Evolutionary conservation across 2,329 filamentous ascomycete genomes (phyloP).

Genomic region (Bipolaris oryzae): DNA sequence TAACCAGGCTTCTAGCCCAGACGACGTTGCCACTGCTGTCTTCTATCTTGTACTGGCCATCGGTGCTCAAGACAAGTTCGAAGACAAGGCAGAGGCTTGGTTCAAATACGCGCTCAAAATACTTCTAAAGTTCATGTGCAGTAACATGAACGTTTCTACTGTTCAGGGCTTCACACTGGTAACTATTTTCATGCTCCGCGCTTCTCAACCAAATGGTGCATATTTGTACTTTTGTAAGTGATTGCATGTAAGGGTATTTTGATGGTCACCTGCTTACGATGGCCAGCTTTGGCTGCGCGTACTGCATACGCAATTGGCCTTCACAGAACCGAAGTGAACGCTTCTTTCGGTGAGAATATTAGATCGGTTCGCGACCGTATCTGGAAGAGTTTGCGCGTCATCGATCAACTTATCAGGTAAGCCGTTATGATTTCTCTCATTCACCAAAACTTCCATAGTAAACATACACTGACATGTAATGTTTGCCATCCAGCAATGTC

Average conservation of each 20-base stretch:
- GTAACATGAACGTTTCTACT: constrained; percentile 57
- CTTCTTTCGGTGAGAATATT: constrained; percentile 54
- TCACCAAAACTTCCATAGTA: not conserved
- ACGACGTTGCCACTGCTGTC: constrained; percentile 55
- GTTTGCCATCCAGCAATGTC: constrained; percentile 48
- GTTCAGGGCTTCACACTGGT: constrained; percentile 60
- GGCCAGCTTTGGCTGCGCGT: constrained; percentile 53
- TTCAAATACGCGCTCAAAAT: constrained; percentile 55
- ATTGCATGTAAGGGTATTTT: not conserved
- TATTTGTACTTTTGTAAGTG: constrained; percentile 56
- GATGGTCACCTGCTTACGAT: not conserved
- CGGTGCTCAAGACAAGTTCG: constrained; percentile 53
- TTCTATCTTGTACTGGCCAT: constrained; percentile 60
- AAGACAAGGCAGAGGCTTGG: constrained; percentile 54
- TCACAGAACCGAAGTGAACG: constrained; percentile 59
- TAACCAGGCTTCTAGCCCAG: constrained; percentile 20
- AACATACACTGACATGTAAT: not conserved
- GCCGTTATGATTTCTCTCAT: not conserved
- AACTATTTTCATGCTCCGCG: constrained; percentile 59
- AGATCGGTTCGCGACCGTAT: constrained; percentile 55
- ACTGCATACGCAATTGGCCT: constrained; percentile 60
- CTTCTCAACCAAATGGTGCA: constrained; percentile 59
- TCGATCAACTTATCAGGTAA: constrained; percentile 55
- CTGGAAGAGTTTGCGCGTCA: constrained; percentile 60
- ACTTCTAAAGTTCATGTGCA: constrained; percentile 54